Conservation (phyloP, 805 yeast genomes). For the Yarrowia bubula region DNA sequence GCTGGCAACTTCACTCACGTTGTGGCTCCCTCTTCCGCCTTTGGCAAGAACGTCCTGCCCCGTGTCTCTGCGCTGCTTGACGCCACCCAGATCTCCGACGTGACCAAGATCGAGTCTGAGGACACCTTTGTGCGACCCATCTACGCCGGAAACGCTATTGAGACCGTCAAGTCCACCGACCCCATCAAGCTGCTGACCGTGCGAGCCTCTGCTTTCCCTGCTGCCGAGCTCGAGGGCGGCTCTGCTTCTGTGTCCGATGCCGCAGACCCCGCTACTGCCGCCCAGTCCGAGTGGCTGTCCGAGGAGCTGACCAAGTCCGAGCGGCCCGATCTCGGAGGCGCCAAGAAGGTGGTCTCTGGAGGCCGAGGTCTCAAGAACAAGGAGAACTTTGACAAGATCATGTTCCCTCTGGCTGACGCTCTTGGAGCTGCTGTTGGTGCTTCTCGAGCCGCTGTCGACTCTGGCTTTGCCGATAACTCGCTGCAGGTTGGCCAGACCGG, state of each 20-base stretch:
- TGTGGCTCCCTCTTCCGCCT: constrained; percentile 76
- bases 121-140: constrained; percentile 88
- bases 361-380: constrained; percentile 92
- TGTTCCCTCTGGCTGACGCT: constrained; percentile 80
- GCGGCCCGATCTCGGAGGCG: constrained; percentile 88
- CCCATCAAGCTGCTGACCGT: constrained; percentile 67
- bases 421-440: constrained; percentile 95
- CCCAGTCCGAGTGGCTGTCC: constrained; percentile 61
- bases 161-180: constrained; percentile 75
- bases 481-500: constrained; percentile 98
- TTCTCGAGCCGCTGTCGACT: constrained; percentile 95
- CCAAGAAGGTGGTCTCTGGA: constrained; percentile 79
- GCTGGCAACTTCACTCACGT: constrained; percentile 60
- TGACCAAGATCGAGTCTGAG: constrained; percentile 61
- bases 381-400: constrained; percentile 73
- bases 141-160: constrained; percentile 91
- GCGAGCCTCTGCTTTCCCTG: constrained; percentile 77
- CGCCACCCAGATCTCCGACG: constrained; percentile 83
- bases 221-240: constrained; percentile 42
- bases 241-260: constrained; percentile 46
- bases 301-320: constrained; percentile 74
- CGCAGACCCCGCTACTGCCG: constrained; percentile 39
- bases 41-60: constrained; percentile 84
- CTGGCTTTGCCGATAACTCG: constrained; percentile 94
- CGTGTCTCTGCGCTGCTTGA: constrained; percentile 82